Evolutionary conservation across 257 asterid genomes (phyloP).

Genomic region (Salvia hispanica): DNA sequence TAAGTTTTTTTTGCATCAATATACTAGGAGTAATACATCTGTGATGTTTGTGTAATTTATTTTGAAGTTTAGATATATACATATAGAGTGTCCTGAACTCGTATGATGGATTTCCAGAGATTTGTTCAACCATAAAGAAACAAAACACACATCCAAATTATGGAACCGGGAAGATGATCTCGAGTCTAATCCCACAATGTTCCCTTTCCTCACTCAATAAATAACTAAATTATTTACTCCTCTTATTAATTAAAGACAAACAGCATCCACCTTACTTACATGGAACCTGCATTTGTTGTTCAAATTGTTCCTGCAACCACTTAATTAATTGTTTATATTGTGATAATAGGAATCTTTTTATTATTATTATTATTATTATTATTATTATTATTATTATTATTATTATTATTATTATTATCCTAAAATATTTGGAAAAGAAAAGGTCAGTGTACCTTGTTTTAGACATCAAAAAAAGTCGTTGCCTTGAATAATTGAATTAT

Average conservation of each 20-base stretch:
- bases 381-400: neutral
- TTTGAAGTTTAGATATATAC: too few relatives aligned
- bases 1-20: too few relatives aligned
- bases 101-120: neutral
- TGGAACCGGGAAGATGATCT: too few relatives aligned
- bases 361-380: neutral
- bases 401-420: neutral
- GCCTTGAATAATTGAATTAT: conserved; percentile 9
- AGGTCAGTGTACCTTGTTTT: neutral
- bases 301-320: conserved; percentile 14
- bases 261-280: neutral
- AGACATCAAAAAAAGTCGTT: neutral
- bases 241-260: neutral
- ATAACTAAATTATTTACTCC: too few relatives aligned
- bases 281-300: conserved; percentile 20
- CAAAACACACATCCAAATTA: too few relatives aligned
- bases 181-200: too few relatives aligned
- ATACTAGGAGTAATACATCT: too few relatives aligned
- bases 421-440: conserved; percentile 11
- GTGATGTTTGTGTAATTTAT: too few relatives aligned
- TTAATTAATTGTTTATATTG: neutral
- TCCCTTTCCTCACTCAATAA: too few relatives aligned
- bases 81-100: too few relatives aligned
- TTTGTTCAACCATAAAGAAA: conserved; percentile 2
- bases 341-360: neutral